Base-by-base conservation (phyloP, 495 filamentous ascomycete species). In the Monascus purpureus region DNA sequence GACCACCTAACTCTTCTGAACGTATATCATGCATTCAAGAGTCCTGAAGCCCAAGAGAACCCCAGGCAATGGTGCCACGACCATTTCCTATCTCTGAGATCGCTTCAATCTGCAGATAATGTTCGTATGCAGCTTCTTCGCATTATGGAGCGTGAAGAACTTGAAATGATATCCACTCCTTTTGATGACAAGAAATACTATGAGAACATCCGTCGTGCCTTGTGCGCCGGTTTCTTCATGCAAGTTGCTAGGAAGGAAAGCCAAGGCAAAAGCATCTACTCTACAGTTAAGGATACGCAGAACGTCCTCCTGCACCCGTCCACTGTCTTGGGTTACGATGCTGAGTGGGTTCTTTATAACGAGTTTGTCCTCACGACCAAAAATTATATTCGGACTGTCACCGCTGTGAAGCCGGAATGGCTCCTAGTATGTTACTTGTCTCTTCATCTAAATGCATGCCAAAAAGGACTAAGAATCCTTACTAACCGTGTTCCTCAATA, bases 191-290 rank as follows among this genome's bases (percentile, higher is more conserved):
- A 93, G 67, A 80, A 87, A 40, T 99, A 99, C 61, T 96, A 95
- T 52, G 84, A 72, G 55, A 99, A 99, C 48, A 96, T 99, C 46
- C 80, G 85, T 13, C 77, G 83, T 11, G 90, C 90, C 7, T 67
- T 99, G n/a, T 79, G 93, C 9, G 73, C 84, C 1, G 90, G 90
- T 13, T 99, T 96, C 65, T 99, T 99, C 67, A 99, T 99, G 90
- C 92, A 99, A 49, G 80, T 96, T n/a, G 90, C 90, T 25, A 95
- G 86, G 73, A 80, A 76, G 42, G 82, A 93, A 36, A 57, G 62
- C 22, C 67, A 55, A 27, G 73, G 74, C 41, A 94, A 93, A 69
- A 72, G 70, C 22, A 53, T 57, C 37, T 99, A 99, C 59, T 70
- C 75, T 33, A 99, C 90, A 6, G 77, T 99, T 41, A 96, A 96